These are phyloP conservation scores for Carex parvula DNA, from an alignment of 176 grass and related monocot genomes.

Conservation along the genomic window DNA sequence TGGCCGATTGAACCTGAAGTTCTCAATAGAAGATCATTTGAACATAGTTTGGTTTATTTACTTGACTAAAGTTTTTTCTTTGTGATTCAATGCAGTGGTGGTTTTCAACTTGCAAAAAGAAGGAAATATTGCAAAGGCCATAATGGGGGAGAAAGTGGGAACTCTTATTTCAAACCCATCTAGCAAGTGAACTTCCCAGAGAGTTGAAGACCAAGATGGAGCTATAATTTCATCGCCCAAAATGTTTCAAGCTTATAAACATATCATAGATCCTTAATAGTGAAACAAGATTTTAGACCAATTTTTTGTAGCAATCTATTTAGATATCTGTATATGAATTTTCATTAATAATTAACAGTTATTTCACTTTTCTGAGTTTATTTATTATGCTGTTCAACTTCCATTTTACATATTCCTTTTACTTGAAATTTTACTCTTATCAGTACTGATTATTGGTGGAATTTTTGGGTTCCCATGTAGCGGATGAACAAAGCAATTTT, in stretches of 20 bases:
- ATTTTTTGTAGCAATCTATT: not conserved
- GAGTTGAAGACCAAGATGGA: slow-evolving; percentile 39
- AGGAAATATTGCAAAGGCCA: slow-evolving; percentile 93
- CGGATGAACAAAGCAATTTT: not conserved
- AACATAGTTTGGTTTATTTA: not conserved
- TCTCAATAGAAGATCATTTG: not conserved
- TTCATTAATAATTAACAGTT: not conserved
- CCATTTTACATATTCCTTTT: not conserved
- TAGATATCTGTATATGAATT: not conserved
- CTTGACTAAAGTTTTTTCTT: not conserved
- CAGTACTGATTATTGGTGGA: not conserved
- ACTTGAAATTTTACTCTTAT: not conserved
- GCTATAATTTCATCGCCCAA: slow-evolving; percentile 29
- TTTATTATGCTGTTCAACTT: not conserved
- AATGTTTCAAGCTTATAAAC: not conserved
- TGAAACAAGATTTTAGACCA: not conserved
- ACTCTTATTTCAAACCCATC: slow-evolving; percentile 53
- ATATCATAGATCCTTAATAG: not conserved
- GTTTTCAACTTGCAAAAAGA: slow-evolving; percentile 90
- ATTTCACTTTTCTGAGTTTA: not conserved
- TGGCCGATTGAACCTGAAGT: not conserved
- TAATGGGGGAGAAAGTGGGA: slow-evolving; percentile 84
- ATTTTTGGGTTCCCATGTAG: not conserved
- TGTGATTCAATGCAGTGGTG: slow-evolving; percentile 53
- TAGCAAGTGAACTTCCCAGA: slow-evolving; percentile 21